Conservation (phyloP, 306 rosid species). For the Vigna hirtella region DNA sequence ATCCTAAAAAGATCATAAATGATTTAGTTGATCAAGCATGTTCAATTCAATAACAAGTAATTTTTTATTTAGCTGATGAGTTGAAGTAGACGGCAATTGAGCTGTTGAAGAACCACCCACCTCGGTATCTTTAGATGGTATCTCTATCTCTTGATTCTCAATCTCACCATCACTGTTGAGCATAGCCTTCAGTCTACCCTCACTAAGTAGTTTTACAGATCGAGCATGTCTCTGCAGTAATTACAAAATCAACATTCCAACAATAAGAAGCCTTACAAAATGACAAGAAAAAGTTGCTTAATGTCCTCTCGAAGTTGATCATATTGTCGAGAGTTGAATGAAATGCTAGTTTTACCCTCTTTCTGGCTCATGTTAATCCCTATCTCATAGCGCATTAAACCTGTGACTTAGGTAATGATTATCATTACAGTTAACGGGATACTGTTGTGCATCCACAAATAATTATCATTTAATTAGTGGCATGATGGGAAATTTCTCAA, state of each 20-base stretch:
- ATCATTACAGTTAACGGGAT: background rate
- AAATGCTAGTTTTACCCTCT: background rate
- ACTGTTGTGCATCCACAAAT: background rate
- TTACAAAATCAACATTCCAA: constrained; percentile 26
- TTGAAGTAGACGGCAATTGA: background rate
- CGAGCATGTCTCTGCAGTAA: constrained; percentile 82
- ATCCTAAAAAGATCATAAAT: constrained; percentile 48
- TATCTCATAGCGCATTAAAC: background rate
- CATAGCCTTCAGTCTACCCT: constrained; percentile 77
- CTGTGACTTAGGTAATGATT: background rate
- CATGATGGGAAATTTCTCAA: background rate
- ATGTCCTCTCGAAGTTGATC: constrained; percentile 4
- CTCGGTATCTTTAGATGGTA: constrained; percentile 53
- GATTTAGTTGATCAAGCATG: constrained; percentile 15
- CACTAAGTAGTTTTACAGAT: constrained; percentile 71
- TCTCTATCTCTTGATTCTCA: constrained; percentile 65
- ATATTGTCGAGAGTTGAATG: background rate
- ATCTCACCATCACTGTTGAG: constrained; percentile 84
- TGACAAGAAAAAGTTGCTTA: constrained; percentile 24
- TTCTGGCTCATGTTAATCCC: background rate
- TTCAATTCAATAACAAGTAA: background rate
- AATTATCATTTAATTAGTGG: constrained; percentile 1
- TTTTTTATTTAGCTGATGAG: background rate
- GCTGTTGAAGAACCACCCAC: constrained; percentile 53
- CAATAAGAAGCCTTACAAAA: constrained; percentile 4